Evolutionary conservation across 768 basidiomycete genomes (phyloP).

Genomic region (Lentinus brumalis): DNA sequence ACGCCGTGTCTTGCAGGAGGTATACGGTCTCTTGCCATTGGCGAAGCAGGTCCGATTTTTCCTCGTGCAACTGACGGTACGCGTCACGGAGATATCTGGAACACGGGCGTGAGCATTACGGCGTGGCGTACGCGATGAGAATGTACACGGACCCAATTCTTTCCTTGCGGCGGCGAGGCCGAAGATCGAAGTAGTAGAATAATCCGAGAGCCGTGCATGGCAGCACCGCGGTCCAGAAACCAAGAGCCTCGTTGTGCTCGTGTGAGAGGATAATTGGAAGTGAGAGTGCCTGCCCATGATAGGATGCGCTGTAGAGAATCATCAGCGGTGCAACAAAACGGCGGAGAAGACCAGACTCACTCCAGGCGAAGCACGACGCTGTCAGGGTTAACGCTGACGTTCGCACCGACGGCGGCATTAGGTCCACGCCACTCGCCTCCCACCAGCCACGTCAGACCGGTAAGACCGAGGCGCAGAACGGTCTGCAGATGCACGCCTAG

Average conservation of each 20-base stretch:
- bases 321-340: background rate
- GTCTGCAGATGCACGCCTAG: conserved; percentile 55
- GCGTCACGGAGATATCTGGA: conserved; percentile 68
- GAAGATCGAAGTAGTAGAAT: conserved; percentile 58
- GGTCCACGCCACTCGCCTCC: conserved; percentile 53
- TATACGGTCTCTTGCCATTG: conserved; percentile 63
- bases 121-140: conserved; percentile 11
- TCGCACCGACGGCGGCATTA: conserved; percentile 44
- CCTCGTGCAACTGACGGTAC: conserved; percentile 61
- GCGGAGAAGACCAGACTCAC: conserved; percentile 42
- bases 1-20: conserved; percentile 69
- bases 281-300: conserved; percentile 58
- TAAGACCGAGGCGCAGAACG: conserved; percentile 49
- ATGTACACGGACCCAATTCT: conserved; percentile 50
- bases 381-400: conserved; percentile 43
- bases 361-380: conserved; percentile 58
- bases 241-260: conserved; percentile 47
- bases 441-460: conserved; percentile 45
- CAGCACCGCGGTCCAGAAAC: conserved; percentile 52
- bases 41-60: conserved; percentile 60
- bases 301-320: conserved; percentile 43
- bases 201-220: conserved; percentile 56
- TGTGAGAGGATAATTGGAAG: conserved; percentile 60
- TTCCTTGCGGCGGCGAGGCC: conserved; percentile 54
- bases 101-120: conserved; percentile 11